Conservation (phyloP, 495 filamentous ascomycete species). For the Penicillium verhagenii region DNA sequence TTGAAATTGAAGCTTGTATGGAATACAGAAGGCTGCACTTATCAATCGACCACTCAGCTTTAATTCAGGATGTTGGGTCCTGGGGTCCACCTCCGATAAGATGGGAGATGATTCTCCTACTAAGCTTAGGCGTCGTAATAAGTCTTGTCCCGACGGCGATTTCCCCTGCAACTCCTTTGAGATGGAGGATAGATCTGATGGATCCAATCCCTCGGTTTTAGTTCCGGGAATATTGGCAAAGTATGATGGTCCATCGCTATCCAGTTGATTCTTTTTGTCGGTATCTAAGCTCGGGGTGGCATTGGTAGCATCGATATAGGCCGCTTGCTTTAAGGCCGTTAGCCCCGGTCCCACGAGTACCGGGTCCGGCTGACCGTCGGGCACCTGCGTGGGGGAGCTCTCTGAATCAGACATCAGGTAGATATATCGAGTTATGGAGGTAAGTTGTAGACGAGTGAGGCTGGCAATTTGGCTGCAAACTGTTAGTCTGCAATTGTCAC, state of each 20-base stretch:
- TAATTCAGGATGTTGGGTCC: conserved; percentile 63
- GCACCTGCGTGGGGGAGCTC: conserved; percentile 24
- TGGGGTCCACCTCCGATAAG: conserved; percentile 56
- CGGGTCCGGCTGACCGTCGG: conserved; percentile 36
- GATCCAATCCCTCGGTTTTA: conserved; percentile 12
- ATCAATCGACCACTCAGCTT: conserved; percentile 79
- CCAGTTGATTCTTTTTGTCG: conserved; percentile 17
- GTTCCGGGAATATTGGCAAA: conserved; percentile 33
- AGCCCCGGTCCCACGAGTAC: conserved; percentile 36
- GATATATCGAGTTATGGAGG: not conserved
- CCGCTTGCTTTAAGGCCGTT: conserved; percentile 32
- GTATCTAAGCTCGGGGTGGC: conserved; percentile 28
- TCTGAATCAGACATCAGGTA: conserved; percentile 35
- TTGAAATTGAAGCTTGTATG: conserved; percentile 67
- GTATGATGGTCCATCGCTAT: conserved; percentile 28
- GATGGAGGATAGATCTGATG: conserved; percentile 28
- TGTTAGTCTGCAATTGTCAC: conserved; percentile 22
- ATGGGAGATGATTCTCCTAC: conserved; percentile 34
- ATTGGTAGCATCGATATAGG: conserved; percentile 28
- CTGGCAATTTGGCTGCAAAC: conserved; percentile 9
- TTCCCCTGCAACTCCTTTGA: conserved; percentile 43
- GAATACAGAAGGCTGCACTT: conserved; percentile 82
- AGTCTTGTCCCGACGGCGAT: conserved; percentile 56
- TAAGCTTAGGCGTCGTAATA: conserved; percentile 63
- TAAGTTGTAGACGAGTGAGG: not conserved